Evolutionary conservation across 768 basidiomycete species (phyloP), one percentile per base, ranked within the genome.

Genomic region (Leccinum subtestaceum): DNA sequence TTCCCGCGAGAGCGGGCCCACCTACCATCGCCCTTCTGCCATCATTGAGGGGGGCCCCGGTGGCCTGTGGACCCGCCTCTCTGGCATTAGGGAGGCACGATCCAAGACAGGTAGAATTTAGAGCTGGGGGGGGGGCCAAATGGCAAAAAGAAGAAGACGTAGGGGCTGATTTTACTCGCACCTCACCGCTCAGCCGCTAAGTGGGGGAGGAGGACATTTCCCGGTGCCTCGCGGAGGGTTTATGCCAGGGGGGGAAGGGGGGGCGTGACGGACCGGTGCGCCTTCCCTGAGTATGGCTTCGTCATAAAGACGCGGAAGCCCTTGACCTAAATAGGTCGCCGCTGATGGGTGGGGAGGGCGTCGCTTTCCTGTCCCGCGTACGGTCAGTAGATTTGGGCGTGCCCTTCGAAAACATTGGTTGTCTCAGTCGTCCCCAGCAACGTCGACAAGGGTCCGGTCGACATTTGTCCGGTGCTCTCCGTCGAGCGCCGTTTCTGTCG

Each of bases 281-380:
- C 45, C 45, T 45, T 19, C 19, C 19, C n/a, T 17, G 43, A 17
- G 8, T 45, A 13, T 45, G 45, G 19, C 51, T 60, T 58, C 0
- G 27, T 25, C 36, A 0, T 2, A 0, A 31, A 0, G 38, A 32
- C 52, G 11, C 25, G n/a, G 36, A 40, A 53, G 52, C 15, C 52
- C 57, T 8, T 59, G 52, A 10, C 40, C 57, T 59, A 54, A 61
- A 61, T 61, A 61, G 60, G 52, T 9, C 12, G 3, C 60, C 27
- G 11, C 11, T 40, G 3, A 0, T 45, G 8, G n/a, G 45, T 23
- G 29, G 19, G 19, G 4, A 4, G 11, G 19, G 8, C 2, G 3
- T n/a, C 1, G 15, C 59, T 60, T 60, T 60, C 56, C 51, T 60
- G 59, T 60, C 51, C 56, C 13, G 23, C 36, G 2, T 53, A n/a